Conservation (phyloP, 1,284 basidiomycete species). For the Ceratobasidium sp. region DNA sequence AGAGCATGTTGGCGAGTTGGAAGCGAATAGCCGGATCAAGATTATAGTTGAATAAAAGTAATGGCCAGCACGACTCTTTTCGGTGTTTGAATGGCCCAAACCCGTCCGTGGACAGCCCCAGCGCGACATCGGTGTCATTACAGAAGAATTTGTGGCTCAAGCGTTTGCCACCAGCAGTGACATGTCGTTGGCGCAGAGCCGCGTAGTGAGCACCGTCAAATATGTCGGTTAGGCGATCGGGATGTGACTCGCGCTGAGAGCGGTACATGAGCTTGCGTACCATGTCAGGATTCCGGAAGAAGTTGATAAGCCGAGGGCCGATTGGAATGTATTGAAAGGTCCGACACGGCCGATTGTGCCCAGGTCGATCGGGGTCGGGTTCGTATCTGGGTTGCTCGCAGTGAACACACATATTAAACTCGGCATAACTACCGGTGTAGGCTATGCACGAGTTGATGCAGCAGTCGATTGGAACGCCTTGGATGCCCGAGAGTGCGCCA, state of each 20-base stretch:
- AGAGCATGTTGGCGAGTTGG: slow-evolving; percentile 3
- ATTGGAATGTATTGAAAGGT: slow-evolving; percentile 49
- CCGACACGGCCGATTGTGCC: not conserved
- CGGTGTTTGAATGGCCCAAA: slow-evolving; percentile 41
- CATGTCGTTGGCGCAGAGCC: not conserved
- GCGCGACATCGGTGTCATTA: slow-evolving; percentile 13
- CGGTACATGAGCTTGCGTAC: slow-evolving; percentile 31
- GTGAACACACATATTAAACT: slow-evolving; percentile 32
- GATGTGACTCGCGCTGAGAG: not conserved
- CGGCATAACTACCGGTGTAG: slow-evolving; percentile 40
- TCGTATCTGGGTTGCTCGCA: slow-evolving; percentile 43
- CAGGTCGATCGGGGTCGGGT: slow-evolving; percentile 10
- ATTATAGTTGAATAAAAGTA: slow-evolving; percentile 38
- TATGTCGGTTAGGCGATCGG: slow-evolving; percentile 33
- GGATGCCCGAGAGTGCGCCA: not conserved
- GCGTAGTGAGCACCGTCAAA: slow-evolving; percentile 42
- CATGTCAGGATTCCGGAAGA: slow-evolving; percentile 44
- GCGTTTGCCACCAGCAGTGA: slow-evolving; percentile 11
- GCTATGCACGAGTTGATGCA: slow-evolving; percentile 47
- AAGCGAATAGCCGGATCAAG: slow-evolving; percentile 22
- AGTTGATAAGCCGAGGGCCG: slow-evolving; percentile 32
- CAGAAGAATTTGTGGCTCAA: slow-evolving; percentile 42
- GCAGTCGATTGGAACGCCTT: slow-evolving; percentile 36
- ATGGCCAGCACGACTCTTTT: slow-evolving; percentile 28
- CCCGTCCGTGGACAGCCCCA: slow-evolving; percentile 36